Evolutionary conservation across 306 rosid genomes (phyloP), one percentile per base, ranked within the genome.

Genomic region (Pachyrhizus erosus): DNA sequence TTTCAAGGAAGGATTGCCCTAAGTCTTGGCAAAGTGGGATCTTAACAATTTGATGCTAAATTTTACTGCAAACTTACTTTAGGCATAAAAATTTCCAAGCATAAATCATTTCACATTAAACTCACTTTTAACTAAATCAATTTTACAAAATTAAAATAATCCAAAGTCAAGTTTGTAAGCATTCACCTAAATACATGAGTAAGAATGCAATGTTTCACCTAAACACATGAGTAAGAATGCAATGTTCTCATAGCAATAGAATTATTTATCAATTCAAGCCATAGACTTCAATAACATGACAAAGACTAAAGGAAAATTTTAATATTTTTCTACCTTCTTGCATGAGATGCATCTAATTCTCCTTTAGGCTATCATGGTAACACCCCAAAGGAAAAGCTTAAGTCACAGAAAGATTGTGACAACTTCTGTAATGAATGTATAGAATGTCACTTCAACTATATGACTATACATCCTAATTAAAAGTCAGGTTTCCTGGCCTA

Each of bases 261-360:
- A 65, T 64, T 77, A 20, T 5, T 70, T 39, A 64, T 7, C 62
- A 77, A 62, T 46, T 43, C 46, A 46, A 29, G 49, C 4, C 1
- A 49, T 17, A 49, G 52, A 48, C 62, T 62, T 14, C 8, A 20
- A 49, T 33, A 61, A 18, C 26, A 58, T 18, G 48, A n/a, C 65
- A 33, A 65, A 65, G 66, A 14, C 40, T 49, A 51, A 51, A 49
- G 49, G 39, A 78, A 65, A 66, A n/a, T 13, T 78, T 52, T 49
- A 49, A 31, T 51, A 60, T 60, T 31, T 42, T n/a, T 60, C 71
- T 29, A 9, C 20, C 66, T 60, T 27, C 45, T 61, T n/a, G 72
- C 62, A 14, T 27, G 81, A 77, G 60, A 62, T 43, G 73, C 31
- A 45, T 61, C 62, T 43, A 76, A 61, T 61, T 65, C 46, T 76